Conservation (phyloP, 2,329 filamentous ascomycete species). For the Aspergillus sp. region DNA sequence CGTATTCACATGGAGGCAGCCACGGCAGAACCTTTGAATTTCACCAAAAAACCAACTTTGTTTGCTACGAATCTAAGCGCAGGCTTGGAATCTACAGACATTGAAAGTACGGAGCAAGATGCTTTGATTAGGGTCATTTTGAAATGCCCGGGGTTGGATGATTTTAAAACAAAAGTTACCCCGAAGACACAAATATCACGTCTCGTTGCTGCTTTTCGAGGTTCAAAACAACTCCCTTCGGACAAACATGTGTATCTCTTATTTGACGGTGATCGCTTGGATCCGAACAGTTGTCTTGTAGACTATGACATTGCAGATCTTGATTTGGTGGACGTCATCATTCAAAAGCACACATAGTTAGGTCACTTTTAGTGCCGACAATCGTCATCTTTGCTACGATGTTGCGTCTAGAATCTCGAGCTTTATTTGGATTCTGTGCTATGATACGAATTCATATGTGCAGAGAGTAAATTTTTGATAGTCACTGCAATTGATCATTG, state of each 20-base stretch:
- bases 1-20: constrained; percentile 73
- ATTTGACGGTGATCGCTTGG: constrained; percentile 72
- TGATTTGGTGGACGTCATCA: constrained; percentile 70
- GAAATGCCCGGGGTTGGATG: constrained; percentile 46
- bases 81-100: not conserved
- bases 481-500: too few relatives aligned
- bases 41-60: constrained; percentile 12
- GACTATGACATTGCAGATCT: constrained; percentile 70
- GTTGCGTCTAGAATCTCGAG: too few relatives aligned
- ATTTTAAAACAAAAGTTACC: constrained; percentile 45
- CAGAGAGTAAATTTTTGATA: too few relatives aligned
- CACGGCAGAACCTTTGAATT: constrained; percentile 59
- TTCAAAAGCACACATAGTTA: constrained; percentile 40
- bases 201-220: constrained; percentile 59
- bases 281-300: constrained; percentile 55
- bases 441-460: too few relatives aligned
- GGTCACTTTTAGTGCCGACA: not conserved
- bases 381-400: too few relatives aligned
- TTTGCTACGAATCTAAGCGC: constrained; percentile 2
- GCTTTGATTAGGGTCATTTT: constrained; percentile 44
- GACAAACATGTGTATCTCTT: constrained; percentile 56
- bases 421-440: too few relatives aligned
- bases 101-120: constrained; percentile 16
- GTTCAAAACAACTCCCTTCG: constrained; percentile 46
- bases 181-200: constrained; percentile 55